Evolutionary conservation across 306 rosid genomes (phyloP), one percentile per base, ranked within the genome.

Genomic region (Delonix regia): DNA sequence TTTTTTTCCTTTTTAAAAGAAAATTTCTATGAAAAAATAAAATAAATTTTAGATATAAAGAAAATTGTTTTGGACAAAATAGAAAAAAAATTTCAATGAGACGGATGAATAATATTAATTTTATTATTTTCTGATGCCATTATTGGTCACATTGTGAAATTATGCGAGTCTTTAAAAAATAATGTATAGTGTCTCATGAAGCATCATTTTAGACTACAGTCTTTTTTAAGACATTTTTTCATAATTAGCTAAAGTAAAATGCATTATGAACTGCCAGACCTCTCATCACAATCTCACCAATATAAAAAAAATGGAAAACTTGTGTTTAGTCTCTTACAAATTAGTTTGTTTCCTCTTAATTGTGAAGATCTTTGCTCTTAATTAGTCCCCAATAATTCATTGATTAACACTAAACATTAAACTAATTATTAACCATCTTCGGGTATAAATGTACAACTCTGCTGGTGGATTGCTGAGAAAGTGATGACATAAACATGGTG

Each of bases 401-500:
- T 49, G 41, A 51, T 48, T 49, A 61, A 38, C 38, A 48, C 66
- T 38, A 64, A 81, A 30, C 24, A 53, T 44, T 33, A 62, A 45
- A 57, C 53, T 80, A 19, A 65, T 72, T n/a, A 77, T 77, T 49
- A 55, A 41, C 74, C 24, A 51, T 81, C 70, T 52, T 69, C n/a
- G 69, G 53, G 47, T 45, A 30, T 64, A 21, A 69, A 65, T 51
- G 18, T 30, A 25, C 33, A 71, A 64, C 63, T 41, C 53, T 34
- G 18, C 34, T 9, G 71, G 65, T 79, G 86, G 60, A 42, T 12
- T 72, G 70, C 74, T 76, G 84, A 86, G 52, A 36, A 75, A 73
- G 24, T 72, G 83, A 86, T 88, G 92, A 88, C 88, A 82, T 83
- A 81, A 80, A 71, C 80, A 86, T 83, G 83, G 14, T 86, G 89